Evolutionary conservation across 1,139 yeast species (phyloP), one percentile per base, ranked within the genome.

Genomic region (Scheffersomyces lignicola): DNA sequence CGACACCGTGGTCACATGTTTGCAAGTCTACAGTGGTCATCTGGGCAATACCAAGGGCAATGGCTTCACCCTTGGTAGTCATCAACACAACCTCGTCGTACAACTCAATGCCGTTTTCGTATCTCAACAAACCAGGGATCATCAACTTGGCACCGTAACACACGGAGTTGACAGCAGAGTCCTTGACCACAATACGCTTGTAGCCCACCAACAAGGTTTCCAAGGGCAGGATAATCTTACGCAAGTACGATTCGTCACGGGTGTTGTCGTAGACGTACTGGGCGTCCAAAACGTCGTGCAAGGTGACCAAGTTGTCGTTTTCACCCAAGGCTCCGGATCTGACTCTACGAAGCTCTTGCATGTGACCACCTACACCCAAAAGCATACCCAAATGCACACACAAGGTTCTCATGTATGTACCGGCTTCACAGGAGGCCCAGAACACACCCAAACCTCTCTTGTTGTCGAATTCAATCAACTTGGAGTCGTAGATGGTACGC

Each of bases 391-490:
- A 74, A 66, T 92, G 98, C 43, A 92, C 98, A 82, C 98, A 92
- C 55, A 92, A 74, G 37, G 98, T 92, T 80, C 98, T 86, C 96
- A 92, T 92, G 71, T 92, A 92, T 45, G 98, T 92, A 68, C 98
- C 98, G 43, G 98, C 98, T 75, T 92, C 98, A 78, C 98, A 92
- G 31, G 95, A 85, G 42, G 97, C 97, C 98, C 98, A 92, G 75
- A 92, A 92, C 25, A 92, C 97, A 70, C 96, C 96, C 48, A 92
- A 77, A 53, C 94, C 94, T 68, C 97, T 84, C 69, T 92, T 90
- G 69, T 89, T 87, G 68, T 92, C 98, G 57, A 92, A 92, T 69
- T 92, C 98, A 54, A 90, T 80, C 62, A 92, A 75, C 49, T 92
- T 89, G 45, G 97, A 87, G 61, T 92, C 98, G 67, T 92, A 92